A percentile compares a stretch with the other conserved stretches of the same genome.
phyloP scores from a whole-genome alignment of 192 early-diverging fungal genomes.

The Entrophospora sp. region DNA sequence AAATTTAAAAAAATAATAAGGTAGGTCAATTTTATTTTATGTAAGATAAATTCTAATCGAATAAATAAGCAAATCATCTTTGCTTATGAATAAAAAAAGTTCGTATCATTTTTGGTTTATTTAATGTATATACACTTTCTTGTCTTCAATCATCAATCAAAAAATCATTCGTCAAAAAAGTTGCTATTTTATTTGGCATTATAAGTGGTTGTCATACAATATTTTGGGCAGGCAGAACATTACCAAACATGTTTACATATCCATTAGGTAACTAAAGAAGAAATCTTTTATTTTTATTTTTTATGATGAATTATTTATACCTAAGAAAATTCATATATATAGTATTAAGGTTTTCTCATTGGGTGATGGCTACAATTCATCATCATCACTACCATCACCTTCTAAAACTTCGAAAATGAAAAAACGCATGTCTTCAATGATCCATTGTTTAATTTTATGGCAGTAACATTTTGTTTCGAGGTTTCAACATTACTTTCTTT shows the following conservation, averaged over 20 bases:
- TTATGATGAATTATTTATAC: no score
- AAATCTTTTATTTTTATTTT: no score
- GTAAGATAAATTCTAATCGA: no score
- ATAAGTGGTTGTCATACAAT: constrained; percentile 58
- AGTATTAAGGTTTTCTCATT: constrained; percentile 32
- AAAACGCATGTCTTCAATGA: constrained; percentile 28
- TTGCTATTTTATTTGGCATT: constrained; percentile 40
- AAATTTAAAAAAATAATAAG: no score
- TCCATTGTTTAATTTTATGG: constrained; percentile 35
- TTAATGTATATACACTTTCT: constrained; percentile 40
- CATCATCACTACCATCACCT: no score
- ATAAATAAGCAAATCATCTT: no score
- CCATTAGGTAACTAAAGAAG: constrained; percentile 53
- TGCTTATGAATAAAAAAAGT: no score
- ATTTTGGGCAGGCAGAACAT: constrained; percentile 81
- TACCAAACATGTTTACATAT: constrained; percentile 84
- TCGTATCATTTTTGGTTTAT: constrained; percentile 43
- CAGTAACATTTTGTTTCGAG: constrained; percentile 48
- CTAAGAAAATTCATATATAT: no score
- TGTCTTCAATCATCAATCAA: constrained; percentile 42
- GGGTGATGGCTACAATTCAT: no score
- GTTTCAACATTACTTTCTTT: constrained; percentile 32
- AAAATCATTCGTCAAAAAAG: constrained; percentile 48
- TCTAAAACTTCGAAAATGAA: constrained; percentile 2
- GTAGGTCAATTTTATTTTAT: no score